Conservation (phyloP, 345 rosid genomes). For the Pistacia integerrima region DNA sequence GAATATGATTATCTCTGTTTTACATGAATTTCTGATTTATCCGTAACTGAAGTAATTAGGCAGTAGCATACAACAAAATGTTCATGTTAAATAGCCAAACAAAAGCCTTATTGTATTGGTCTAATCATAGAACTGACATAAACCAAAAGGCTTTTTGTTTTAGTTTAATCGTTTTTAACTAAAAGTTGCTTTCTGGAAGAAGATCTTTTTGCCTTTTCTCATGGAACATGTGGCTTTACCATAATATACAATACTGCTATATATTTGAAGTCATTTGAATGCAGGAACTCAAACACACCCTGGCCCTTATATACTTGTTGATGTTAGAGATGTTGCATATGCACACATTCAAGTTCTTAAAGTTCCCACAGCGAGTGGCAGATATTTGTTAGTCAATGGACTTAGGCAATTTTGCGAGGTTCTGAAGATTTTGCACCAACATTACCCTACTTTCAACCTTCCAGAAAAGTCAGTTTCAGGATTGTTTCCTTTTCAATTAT, state of each 20-base stretch:
- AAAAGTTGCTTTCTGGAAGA: too few species aligned
- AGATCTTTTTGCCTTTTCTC: too few species aligned
- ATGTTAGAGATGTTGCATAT: constrained; percentile 55
- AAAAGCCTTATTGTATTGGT: too few species aligned
- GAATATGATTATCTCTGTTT: too few species aligned
- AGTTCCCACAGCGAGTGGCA: constrained; percentile 42
- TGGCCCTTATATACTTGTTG: constrained; percentile 36
- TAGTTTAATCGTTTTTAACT: too few species aligned
- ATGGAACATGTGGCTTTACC: too few species aligned
- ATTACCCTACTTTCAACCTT: background rate
- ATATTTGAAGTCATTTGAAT: background rate
- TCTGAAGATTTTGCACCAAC: constrained; percentile 18
- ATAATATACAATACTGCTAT: background rate
- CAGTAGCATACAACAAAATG: too few species aligned
- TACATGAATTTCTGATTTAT: too few species aligned
- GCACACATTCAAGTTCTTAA: constrained; percentile 62
- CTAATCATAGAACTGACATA: too few species aligned
- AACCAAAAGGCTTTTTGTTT: too few species aligned
- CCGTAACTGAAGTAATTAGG: too few species aligned
- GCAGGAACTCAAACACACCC: constrained; percentile 25
- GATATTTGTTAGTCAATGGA: constrained; percentile 39
- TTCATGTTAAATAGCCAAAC: too few species aligned
- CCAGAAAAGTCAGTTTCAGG: constrained; percentile 29
- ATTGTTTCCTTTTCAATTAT: constrained; percentile 29
- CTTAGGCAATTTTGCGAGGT: constrained; percentile 10